These are phyloP conservation scores for Bipolaris victoriae DNA, from an alignment of 2,329 filamentous ascomycete genomes.

Conservation along the genomic window DNA sequence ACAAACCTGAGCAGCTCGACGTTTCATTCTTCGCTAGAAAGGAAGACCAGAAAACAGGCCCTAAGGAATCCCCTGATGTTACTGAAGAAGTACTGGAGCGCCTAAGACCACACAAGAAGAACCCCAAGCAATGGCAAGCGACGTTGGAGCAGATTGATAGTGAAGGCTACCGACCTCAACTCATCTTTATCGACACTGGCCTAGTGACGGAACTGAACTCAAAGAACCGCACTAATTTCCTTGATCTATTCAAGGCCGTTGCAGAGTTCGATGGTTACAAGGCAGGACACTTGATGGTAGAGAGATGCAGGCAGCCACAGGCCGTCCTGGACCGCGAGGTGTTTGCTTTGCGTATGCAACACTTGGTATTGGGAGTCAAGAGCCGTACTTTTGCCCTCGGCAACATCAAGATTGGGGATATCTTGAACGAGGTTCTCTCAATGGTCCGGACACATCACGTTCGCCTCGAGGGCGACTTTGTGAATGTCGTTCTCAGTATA, in stretches of 20 bases:
- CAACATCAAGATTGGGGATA: conserved; percentile 94
- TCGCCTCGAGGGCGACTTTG: conserved; percentile 92
- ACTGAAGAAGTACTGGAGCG: conserved; percentile 86
- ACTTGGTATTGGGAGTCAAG: conserved; percentile 90
- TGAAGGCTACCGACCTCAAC: conserved; percentile 89
- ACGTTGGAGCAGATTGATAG: conserved; percentile 78
- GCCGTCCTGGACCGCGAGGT: conserved; percentile 87
- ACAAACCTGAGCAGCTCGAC: conserved; percentile 76
- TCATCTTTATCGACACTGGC: conserved; percentile 97
- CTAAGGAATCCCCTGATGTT: conserved; percentile 69
- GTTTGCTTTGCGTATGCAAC: conserved; percentile 96
- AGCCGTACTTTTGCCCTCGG: conserved; percentile 87
- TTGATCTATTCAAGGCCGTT: conserved; percentile 93
- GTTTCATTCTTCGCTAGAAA: conserved; percentile 60
- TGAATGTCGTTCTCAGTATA: conserved; percentile 97
- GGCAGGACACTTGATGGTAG: conserved; percentile 93
- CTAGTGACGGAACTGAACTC: conserved; percentile 92
- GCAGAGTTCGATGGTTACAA: conserved; percentile 98
- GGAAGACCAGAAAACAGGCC: conserved; percentile 42
- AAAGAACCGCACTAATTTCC: conserved; percentile 84
- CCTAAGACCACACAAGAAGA: conserved; percentile 73
- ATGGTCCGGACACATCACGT: conserved; percentile 96
- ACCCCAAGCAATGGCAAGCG: conserved; percentile 72
- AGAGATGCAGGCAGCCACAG: conserved; percentile 89
- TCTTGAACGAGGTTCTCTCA: conserved; percentile 83